These are phyloP conservation scores for Leptographium procerum DNA, from an alignment of 2,329 filamentous ascomycete genomes.

Conservation along the genomic window DNA sequence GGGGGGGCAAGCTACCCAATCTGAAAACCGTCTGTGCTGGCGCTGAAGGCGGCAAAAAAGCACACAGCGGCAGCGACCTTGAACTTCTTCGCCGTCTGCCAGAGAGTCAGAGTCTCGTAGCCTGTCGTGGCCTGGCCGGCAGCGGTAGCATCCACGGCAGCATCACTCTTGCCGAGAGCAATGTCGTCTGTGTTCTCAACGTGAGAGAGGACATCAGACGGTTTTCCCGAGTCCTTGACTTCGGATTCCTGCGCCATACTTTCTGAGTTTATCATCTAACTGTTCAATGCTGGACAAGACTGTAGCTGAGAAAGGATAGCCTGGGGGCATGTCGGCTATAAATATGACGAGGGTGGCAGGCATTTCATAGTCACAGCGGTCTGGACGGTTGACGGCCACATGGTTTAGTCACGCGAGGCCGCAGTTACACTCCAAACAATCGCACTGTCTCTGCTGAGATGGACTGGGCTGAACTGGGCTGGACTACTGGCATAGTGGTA, in stretches of 20 bases:
- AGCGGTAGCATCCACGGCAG: not conserved
- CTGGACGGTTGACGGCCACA: not conserved
- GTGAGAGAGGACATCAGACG: not conserved
- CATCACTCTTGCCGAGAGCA: not conserved
- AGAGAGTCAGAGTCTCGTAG: constrained; percentile 16
- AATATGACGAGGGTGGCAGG: not conserved
- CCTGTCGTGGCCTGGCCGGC: constrained; percentile 17
- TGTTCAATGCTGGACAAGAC: not conserved
- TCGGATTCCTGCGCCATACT: not conserved
- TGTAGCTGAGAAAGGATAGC: not conserved
- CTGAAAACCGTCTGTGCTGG: constrained; percentile 18
- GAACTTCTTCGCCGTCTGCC: constrained; percentile 18
- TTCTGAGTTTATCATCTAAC: not conserved
- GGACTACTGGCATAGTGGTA: too few species aligned
- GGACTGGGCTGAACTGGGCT: too few species aligned
- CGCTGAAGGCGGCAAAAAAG: constrained; percentile 17
- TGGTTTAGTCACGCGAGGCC: not conserved
- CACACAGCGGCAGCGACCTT: constrained; percentile 16
- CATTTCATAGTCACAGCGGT: too few species aligned
- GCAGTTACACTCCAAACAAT: too few species aligned
- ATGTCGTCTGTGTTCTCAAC: not conserved
- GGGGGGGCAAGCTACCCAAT: constrained; percentile 13
- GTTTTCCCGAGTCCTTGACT: not conserved
- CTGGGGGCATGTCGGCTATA: not conserved
- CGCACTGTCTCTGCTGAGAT: too few species aligned